Conservation (phyloP, 495 filamentous ascomycete species). For the Peziza echinospora region DNA sequence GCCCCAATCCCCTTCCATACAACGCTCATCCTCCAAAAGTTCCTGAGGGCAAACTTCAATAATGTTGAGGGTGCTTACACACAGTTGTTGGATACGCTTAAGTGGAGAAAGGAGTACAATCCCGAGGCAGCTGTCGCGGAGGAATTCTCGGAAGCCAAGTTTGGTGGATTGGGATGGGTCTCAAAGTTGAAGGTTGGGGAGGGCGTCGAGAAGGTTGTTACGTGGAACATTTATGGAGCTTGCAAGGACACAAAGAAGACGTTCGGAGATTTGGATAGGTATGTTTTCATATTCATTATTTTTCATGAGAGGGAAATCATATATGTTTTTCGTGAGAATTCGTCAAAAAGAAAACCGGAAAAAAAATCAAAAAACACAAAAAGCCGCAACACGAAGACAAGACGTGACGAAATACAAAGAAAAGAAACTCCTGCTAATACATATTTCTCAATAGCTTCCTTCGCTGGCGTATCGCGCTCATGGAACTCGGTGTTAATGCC, state of each 20-base stretch:
- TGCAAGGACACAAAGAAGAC: conserved; percentile 50
- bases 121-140: conserved; percentile 27
- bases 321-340: too few relatives aligned
- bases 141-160: conserved; percentile 30
- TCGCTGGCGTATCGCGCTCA: conserved; percentile 64
- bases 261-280: conserved; percentile 61
- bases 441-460: too few relatives aligned
- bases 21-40: conserved; percentile 73
- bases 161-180: conserved; percentile 34
- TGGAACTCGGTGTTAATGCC: conserved; percentile 57
- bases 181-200: conserved; percentile 24
- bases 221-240: conserved; percentile 74
- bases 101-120: conserved; percentile 45
- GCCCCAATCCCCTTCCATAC: conserved; percentile 30
- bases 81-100: conserved; percentile 54
- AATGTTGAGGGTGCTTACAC: conserved; percentile 46
- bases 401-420: too few relatives aligned
- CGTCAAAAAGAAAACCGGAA: too few relatives aligned
- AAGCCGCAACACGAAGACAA: background rate
- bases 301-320: too few relatives aligned
- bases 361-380: too few relatives aligned
- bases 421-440: too few relatives aligned
- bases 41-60: conserved; percentile 66
- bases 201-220: conserved; percentile 35
- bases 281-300: conserved; percentile 18